Percentiles rank a stretch among this genome's conserved stretches.
phyloP scores from a whole-genome alignment of 2,329 filamentous ascomycete species.

The Epichloe festucae region DNA sequence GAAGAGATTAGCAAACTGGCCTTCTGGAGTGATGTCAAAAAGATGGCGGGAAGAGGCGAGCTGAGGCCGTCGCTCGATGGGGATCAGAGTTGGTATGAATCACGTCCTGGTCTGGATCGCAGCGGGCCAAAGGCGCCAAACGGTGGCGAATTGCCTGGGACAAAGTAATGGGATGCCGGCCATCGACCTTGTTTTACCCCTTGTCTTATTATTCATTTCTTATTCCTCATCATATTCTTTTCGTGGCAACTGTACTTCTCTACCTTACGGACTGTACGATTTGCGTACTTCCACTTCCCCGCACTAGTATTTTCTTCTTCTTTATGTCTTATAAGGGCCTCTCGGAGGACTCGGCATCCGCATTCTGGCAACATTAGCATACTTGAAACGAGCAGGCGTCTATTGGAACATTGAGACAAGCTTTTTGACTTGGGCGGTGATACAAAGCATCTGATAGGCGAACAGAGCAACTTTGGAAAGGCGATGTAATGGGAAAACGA shows the following conservation, averaged over 20 bases:
- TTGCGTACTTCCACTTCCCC: neutral
- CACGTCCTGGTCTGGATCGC: constrained; percentile 39
- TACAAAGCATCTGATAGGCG: neutral
- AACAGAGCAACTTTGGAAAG: neutral
- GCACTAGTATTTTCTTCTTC: neutral
- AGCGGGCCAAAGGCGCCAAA: constrained; percentile 33
- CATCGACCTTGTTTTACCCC: neutral
- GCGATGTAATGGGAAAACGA: too few relatives aligned
- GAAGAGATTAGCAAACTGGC: constrained; percentile 70
- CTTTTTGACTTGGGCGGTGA: neutral
- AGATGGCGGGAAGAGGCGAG: constrained; percentile 45
- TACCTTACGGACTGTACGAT: neutral
- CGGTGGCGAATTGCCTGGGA: constrained; percentile 7
- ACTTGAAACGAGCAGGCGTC: constrained; percentile 1
- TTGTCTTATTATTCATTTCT: neutral
- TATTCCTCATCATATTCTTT: neutral
- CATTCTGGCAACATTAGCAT: neutral
- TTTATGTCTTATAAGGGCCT: neutral
- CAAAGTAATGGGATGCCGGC: neutral
- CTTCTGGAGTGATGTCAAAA: constrained; percentile 77
- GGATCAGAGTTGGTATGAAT: constrained; percentile 22
- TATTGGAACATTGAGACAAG: neutral
- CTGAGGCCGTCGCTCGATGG: constrained; percentile 30
- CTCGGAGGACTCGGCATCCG: neutral
- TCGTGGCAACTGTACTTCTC: neutral